Conservation (phyloP, 2,329 filamentous ascomycete species). For the Magnaporthiopsis incrustans region DNA sequence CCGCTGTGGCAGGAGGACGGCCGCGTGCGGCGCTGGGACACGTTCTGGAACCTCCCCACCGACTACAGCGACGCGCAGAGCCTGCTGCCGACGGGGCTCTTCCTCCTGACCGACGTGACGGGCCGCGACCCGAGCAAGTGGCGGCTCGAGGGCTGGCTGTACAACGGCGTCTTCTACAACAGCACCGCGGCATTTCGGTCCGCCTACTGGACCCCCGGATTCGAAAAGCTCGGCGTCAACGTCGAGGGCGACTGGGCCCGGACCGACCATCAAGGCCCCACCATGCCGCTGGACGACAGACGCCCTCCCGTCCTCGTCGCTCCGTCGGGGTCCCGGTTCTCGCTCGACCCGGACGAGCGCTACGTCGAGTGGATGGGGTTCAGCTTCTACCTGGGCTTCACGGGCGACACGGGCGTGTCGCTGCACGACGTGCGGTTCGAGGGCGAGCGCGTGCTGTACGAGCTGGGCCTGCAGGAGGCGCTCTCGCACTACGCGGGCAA, state of each 20-base stretch:
- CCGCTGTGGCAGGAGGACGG: slow-evolving; percentile 32
- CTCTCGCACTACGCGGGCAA: slow-evolving; percentile 42
- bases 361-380: slow-evolving; percentile 45
- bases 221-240: slow-evolving; percentile 38
- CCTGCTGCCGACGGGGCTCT: slow-evolving; percentile 36
- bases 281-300: slow-evolving; percentile 25
- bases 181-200: slow-evolving; percentile 37
- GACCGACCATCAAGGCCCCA: slow-evolving; percentile 31
- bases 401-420: slow-evolving; percentile 37
- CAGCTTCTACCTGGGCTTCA: slow-evolving; percentile 42
- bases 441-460: slow-evolving; percentile 45
- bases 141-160: slow-evolving; percentile 44
- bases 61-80: slow-evolving; percentile 32
- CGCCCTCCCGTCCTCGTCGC: slow-evolving; percentile 30
- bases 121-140: slow-evolving; percentile 42
- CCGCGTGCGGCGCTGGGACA: slow-evolving; percentile 38
- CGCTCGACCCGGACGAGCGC: slow-evolving; percentile 30
- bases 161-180: slow-evolving; percentile 44
- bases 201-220: slow-evolving; percentile 32
- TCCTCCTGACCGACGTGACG: slow-evolving; percentile 37
- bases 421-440: slow-evolving; percentile 46
- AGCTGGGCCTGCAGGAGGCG: slow-evolving; percentile 47
- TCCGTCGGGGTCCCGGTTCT: slow-evolving; percentile 31
- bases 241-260: slow-evolving; percentile 38
- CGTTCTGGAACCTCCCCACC: slow-evolving; percentile 31